Base-by-base conservation (phyloP, 2,329 filamentous ascomycete genomes). In the Hymenoscyphus infarciens region DNA sequence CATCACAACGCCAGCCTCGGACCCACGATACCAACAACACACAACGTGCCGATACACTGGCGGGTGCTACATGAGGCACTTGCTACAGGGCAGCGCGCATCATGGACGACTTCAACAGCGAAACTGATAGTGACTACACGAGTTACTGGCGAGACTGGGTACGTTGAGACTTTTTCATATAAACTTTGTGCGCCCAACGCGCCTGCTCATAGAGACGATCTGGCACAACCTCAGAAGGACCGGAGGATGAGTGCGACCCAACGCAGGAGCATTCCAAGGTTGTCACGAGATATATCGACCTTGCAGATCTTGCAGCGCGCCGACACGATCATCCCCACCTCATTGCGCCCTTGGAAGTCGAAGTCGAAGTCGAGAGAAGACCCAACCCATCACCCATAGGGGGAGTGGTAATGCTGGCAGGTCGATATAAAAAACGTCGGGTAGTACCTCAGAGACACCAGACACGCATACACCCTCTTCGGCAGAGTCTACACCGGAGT, bases 81-180 rank as follows among this genome's bases (percentile, higher is more conserved):
- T 71, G 71, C 68, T 68, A 58, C 65, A 67, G 64, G 65, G 66
- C 62, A 61, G 63, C 64, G 61, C 39, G 57, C 60, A 71, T 60
- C 72, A 98, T 98, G 95, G 95, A 98, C 76, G 94, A 98, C 79
- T 98, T 95, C 78, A 93, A 92, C 69, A 97, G 92, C 75, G 95
- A 99, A 78, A 96, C 93, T 13, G 95, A 99, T 76, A 97, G 93
- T 78, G 95, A 99, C 80, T 99, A 98, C 77, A 97, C 95, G 57
- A 98, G 92, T 79, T 99, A 98, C 78, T 99, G 95, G 95, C 84
- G 94, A 77, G 95, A 99, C 80, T 99, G 95, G 95, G 95, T 98
- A 82, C 81, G 91, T 87, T 58, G 65, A 64, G 49, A 62, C 64
- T 59, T 68, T 68, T 68, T 68, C 62, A 53, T 62, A 64, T 62